Evolutionary conservation across 1,139 yeast species (phyloP).

Genomic region (Pichia sp.): DNA sequence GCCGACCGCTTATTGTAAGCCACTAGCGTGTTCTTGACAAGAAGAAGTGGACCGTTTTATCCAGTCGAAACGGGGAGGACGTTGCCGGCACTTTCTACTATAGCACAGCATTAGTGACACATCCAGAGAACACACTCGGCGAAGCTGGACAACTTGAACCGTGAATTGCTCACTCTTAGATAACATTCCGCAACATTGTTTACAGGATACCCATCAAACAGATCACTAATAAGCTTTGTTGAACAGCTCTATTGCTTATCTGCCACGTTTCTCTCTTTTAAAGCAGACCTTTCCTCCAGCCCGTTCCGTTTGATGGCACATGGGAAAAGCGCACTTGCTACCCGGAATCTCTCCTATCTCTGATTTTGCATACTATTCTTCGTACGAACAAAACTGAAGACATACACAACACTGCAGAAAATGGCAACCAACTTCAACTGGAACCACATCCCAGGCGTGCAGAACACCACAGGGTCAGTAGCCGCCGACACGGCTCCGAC

Average conservation of each 20-base stretch:
- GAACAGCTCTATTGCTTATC: not conserved
- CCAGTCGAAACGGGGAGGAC: no score
- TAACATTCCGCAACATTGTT: not conserved
- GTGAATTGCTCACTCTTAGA: not conserved
- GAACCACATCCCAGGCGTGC: slow-evolving; percentile 37
- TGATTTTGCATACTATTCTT: not conserved
- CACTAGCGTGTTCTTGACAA: no score
- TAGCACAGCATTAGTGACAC: not conserved
- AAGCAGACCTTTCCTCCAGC: not conserved
- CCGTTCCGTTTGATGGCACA: not conserved
- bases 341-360: not conserved
- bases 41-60: no score
- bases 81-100: not conserved
- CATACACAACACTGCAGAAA: not conserved
- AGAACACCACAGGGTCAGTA: not conserved
- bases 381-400: not conserved
- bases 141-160: not conserved
- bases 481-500: not conserved
- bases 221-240: not conserved
- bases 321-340: not conserved
- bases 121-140: not conserved
- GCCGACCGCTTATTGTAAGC: not conserved
- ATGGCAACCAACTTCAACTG: slow-evolving; percentile 35
- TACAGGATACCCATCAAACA: not conserved
- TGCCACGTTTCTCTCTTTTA: no score